A percentile compares a stretch with the other conserved stretches of the same genome.
phyloP scores from a whole-genome alignment of 192 early-diverging fungal genomes.

The Coemansia sp. region DNA sequence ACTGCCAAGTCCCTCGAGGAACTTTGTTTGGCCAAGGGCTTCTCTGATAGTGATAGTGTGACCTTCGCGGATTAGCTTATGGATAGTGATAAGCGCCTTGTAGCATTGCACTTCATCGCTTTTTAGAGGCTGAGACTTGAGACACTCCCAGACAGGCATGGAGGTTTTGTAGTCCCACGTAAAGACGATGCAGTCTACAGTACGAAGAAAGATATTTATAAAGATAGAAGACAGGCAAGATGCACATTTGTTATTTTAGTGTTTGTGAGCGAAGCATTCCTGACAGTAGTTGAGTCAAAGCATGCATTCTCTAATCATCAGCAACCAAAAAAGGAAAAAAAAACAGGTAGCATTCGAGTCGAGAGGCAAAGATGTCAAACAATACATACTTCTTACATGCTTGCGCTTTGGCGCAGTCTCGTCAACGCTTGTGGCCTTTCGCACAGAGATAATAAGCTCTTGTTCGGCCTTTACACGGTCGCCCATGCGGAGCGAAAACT shows the following conservation, averaged over 20 bases:
- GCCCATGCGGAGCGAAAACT: conserved; percentile 60
- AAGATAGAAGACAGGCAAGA: background rate
- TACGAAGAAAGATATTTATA: background rate
- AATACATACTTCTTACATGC: conserved; percentile 68
- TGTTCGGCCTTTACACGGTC: conserved; percentile 78
- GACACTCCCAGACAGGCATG: conserved; percentile 79
- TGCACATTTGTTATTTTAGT: background rate
- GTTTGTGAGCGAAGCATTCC: background rate
- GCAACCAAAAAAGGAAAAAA: too few relatives aligned
- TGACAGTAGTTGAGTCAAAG: background rate
- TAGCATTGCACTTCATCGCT: conserved; percentile 95
- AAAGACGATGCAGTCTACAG: conserved; percentile 78
- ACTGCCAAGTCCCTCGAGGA: conserved; percentile 76
- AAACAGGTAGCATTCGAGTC: too few relatives aligned
- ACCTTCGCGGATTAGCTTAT: conserved; percentile 95
- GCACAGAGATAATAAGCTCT: conserved; percentile 83
- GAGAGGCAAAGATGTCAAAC: background rate
- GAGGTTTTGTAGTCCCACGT: conserved; percentile 92
- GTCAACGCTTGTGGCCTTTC: conserved; percentile 86
- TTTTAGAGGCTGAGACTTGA: conserved; percentile 85
- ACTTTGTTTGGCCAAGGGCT: conserved; percentile 73
- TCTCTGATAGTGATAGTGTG: conserved; percentile 84
- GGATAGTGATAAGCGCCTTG: conserved; percentile 91
- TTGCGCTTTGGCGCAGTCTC: conserved; percentile 98
- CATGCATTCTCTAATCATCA: too few relatives aligned